Conservation (phyloP, 805 yeast species). For the Candida caryicola region DNA sequence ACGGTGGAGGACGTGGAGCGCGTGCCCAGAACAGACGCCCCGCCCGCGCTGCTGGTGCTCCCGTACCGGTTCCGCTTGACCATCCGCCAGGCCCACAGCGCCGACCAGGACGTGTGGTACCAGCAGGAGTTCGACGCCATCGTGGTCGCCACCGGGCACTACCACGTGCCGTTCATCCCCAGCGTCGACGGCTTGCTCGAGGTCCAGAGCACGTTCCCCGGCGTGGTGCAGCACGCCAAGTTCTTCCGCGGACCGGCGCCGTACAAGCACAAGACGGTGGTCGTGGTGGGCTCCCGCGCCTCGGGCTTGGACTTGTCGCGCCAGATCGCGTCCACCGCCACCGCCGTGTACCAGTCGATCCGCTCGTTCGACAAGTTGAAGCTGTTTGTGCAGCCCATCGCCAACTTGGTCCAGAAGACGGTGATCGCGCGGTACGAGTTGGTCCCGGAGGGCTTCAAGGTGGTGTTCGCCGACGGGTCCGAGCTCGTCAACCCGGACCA, state of each 20-base stretch:
- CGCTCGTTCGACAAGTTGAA: slow-evolving; percentile 14
- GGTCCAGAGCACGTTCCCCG: slow-evolving; percentile 28
- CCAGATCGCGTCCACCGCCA: slow-evolving; percentile 21
- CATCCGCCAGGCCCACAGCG: slow-evolving; percentile 22
- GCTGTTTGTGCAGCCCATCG: neutral
- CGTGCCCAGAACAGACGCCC: slow-evolving; percentile 10
- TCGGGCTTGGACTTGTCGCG: slow-evolving; percentile 31
- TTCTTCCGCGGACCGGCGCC: slow-evolving; percentile 32
- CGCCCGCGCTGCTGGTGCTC: neutral
- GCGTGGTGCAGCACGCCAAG: slow-evolving; percentile 43
- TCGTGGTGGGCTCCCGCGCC: slow-evolving; percentile 27
- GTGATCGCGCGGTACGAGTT: slow-evolving; percentile 17
- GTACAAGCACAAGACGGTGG: slow-evolving; percentile 34
- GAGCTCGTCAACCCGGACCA: slow-evolving; percentile 48
- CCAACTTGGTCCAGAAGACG: slow-evolving; percentile 24
- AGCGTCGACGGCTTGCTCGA: slow-evolving; percentile 37
- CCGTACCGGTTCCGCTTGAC: slow-evolving; percentile 27
- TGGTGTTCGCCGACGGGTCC: slow-evolving; percentile 50
- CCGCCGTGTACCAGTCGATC: slow-evolving; percentile 28
- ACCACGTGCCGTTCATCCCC: slow-evolving; percentile 47
- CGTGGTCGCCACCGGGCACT: slow-evolving; percentile 48
- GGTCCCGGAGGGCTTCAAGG: slow-evolving; percentile 26
- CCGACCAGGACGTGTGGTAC: slow-evolving; percentile 34
- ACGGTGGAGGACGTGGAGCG: slow-evolving; percentile 39
- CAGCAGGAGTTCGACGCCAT: slow-evolving; percentile 40